phyloP scores from a whole-genome alignment of 176 grass and related monocot genomes.

The Microstegium vimineum region DNA sequence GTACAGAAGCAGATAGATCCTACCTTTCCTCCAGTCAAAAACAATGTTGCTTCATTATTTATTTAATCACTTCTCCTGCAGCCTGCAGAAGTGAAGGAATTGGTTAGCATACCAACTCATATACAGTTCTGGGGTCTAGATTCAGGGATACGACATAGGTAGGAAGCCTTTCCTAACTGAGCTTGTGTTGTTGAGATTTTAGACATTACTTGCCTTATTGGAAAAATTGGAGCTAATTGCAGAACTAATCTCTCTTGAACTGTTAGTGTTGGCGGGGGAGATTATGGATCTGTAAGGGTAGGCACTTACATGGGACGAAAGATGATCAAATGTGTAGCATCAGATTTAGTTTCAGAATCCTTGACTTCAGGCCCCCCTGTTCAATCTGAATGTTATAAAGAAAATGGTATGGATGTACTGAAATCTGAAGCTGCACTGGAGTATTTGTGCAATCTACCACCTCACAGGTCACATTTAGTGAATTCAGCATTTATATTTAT shows the following conservation, averaged over 20 bases:
- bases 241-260: conserved; percentile 24
- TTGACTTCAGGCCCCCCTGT: conserved; percentile 23
- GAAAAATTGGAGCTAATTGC: conserved; percentile 7
- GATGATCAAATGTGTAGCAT: conserved; percentile 81
- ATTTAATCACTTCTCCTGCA: conserved; percentile 46
- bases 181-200: neutral
- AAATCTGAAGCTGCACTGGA: conserved; percentile 79
- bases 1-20: neutral
- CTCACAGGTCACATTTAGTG: conserved; percentile 62
- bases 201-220: conserved; percentile 1
- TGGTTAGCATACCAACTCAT: conserved; percentile 76
- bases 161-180: conserved; percentile 5
- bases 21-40: conserved; percentile 3
- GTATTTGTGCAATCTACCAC: conserved; percentile 82
- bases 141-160: conserved; percentile 93
- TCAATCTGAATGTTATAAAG: conserved; percentile 50
- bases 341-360: conserved; percentile 50
- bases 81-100: conserved; percentile 97
- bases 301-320: conserved; percentile 96
- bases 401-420: conserved; percentile 47
- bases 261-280: conserved; percentile 81
- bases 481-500: neutral
- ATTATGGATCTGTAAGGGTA: conserved; percentile 97
- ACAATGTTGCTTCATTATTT: conserved; percentile 15
- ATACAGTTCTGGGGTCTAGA: conserved; percentile 91